Evolutionary conservation across 306 rosid species (phyloP), one percentile per base, ranked within the genome.

Genomic region (Mucuna pruriens): DNA sequence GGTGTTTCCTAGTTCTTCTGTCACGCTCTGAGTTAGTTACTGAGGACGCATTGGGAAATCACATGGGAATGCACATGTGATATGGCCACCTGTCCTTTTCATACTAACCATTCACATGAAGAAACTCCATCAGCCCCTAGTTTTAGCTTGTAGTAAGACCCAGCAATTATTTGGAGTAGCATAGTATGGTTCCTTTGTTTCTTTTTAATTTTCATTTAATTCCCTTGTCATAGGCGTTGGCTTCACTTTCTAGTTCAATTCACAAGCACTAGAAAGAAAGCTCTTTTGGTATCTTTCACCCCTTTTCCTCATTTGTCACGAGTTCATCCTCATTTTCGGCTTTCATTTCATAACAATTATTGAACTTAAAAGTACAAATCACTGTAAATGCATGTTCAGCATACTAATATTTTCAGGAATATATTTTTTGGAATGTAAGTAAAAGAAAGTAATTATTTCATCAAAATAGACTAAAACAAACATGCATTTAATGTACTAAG

Each of bases 11-110:
- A 31, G 45, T 76, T 88, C 74, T 76, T 51, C 11, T 72, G 76
- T 81, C 75, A 8, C 52, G 31, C 55, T 79, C 66, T 82, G 12
- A 34, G 68, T 57, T 77, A 16, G 71, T 76, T 81, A 38, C 70
- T 70, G 22, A 69, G 12, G 71, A 9, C 67, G 77, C 62, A 78
- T 73, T 52, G 57, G 34, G 17, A 67, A 54, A 40, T 65, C 71
- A 74, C 91, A 91, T 85, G 92, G 85, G 87, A 86, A n/a, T 78
- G 69, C 92, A 86, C 91, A 83, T 89, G 92, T 80, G 84, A 86
- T 49, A 10, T 61, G 46, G 62, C 52, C 70, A 64, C 40, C 25
- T 67, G 60, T 88, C 85, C 45, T 76, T 86, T 75, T 85, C 96
- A 83, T 69, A 16, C 64, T 64, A 20, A 68, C 57, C 16, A 19